phyloP scores from a whole-genome alignment of 805 yeast species.

The Metschnikowia gelsemii region DNA sequence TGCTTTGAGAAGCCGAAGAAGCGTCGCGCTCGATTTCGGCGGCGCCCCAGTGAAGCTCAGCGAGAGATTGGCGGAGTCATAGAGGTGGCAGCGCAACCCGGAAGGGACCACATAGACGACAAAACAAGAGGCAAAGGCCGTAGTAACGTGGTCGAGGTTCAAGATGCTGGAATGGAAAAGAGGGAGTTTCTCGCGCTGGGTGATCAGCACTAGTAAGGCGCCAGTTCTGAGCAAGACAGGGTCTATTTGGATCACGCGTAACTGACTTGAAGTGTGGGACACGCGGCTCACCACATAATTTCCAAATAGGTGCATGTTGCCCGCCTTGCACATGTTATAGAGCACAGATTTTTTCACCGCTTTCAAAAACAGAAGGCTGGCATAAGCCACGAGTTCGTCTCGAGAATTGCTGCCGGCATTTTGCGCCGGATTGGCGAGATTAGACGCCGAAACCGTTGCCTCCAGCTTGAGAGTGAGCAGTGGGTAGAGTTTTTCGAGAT shows the following conservation, averaged over 20 bases:
- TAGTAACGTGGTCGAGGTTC: constrained; percentile 14
- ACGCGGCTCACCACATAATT: constrained; percentile 27
- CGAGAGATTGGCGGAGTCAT: constrained; percentile 26
- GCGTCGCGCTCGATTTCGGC: constrained; percentile 25
- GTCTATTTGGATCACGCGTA: constrained; percentile 34
- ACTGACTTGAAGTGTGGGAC: constrained; percentile 11
- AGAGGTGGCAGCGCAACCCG: constrained; percentile 44
- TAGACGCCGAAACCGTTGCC: constrained; percentile 25
- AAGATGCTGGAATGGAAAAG: constrained; percentile 30
- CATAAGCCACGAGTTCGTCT: constrained; percentile 33
- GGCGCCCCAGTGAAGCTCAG: constrained; percentile 29
- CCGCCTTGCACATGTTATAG: constrained; percentile 31
- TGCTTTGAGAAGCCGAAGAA: constrained; percentile 33
- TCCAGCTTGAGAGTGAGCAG: constrained; percentile 25
- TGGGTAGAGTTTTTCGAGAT: constrained; percentile 23
- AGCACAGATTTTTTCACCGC: constrained; percentile 40
- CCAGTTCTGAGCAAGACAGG: constrained; percentile 40
- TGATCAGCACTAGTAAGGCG: constrained; percentile 35
- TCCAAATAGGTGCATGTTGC: constrained; percentile 35
- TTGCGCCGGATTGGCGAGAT: constrained; percentile 32
- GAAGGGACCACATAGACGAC: constrained; percentile 42
- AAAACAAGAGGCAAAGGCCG: constrained; percentile 24
- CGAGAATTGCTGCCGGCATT: constrained; percentile 12
- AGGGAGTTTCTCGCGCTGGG: constrained; percentile 25
- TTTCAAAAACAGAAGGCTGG: constrained; percentile 38